Conservation (phyloP, 2,329 filamentous ascomycete genomes). For the Aspergillus texensis region DNA sequence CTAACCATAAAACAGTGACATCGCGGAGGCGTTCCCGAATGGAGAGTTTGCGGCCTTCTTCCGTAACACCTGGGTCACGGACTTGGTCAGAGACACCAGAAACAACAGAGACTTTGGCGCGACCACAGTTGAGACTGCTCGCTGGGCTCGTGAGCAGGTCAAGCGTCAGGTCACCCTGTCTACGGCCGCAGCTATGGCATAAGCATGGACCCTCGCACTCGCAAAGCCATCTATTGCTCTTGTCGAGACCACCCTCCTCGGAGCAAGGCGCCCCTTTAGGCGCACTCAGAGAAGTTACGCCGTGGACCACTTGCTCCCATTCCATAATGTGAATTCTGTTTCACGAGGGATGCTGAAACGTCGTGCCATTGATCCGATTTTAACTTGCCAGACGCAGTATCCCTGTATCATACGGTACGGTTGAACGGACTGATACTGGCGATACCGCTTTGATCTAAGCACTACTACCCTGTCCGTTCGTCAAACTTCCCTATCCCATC, state of each 20-base stretch:
- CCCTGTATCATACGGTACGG: constrained; percentile 1
- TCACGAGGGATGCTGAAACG: constrained; percentile 17
- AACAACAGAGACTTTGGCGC: constrained; percentile 81
- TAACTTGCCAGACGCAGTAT: constrained; percentile 1
- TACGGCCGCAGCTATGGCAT: constrained; percentile 42
- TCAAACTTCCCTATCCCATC: constrained; percentile 6
- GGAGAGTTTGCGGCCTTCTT: constrained; percentile 84
- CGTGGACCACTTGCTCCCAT: constrained; percentile 17
- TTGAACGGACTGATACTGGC: constrained; percentile 1
- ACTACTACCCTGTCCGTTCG: constrained; percentile 6
- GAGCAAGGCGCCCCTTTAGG: constrained; percentile 15
- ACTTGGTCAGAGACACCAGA: constrained; percentile 89
- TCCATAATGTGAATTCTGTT: constrained; percentile 8
- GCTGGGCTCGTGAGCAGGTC: constrained; percentile 96
- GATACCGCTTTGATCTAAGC: not conserved
- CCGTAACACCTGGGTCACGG: constrained; percentile 86
- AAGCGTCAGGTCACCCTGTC: constrained; percentile 71
- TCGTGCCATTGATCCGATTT: constrained; percentile 17
- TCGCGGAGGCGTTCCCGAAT: constrained; percentile 89
- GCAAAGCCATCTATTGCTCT: constrained; percentile 13
- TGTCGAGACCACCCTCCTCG: constrained; percentile 18
- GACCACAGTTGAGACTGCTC: constrained; percentile 89
- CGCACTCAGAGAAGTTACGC: constrained; percentile 22
- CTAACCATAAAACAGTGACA: constrained; percentile 65
- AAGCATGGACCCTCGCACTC: constrained; percentile 19